Conservation (phyloP, 1,284 basidiomycete species). For the Baeospora myosura region DNA sequence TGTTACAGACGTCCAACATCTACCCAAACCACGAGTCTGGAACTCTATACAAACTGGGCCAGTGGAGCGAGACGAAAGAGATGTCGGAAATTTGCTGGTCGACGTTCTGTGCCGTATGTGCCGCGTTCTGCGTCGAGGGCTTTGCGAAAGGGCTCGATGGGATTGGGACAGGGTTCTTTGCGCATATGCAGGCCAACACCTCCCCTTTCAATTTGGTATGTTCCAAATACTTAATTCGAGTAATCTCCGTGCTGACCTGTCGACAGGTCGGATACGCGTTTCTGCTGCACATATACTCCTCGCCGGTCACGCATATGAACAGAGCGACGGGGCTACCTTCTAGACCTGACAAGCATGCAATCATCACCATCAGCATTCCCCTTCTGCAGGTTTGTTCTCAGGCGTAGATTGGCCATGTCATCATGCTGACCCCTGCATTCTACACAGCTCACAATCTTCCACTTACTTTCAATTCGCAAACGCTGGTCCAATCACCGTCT, state of each 20-base stretch:
- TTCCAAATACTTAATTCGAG: conserved; percentile 11
- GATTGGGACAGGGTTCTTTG: conserved; percentile 29
- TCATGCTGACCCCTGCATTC: too few species aligned
- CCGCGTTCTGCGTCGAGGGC: conserved; percentile 54
- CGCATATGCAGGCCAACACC: conserved; percentile 33
- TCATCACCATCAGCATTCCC: conserved; percentile 62
- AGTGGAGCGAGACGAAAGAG: conserved; percentile 41
- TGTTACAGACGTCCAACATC: conserved; percentile 46
- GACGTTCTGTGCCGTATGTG: conserved; percentile 61
- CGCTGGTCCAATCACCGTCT: conserved; percentile 55
- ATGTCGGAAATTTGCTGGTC: conserved; percentile 65
- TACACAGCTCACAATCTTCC: conserved; percentile 59
- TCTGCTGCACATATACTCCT: conserved; percentile 63
- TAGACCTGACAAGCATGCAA: conserved; percentile 60
- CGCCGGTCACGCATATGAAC: conserved; percentile 47
- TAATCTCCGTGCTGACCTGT: conserved; percentile 4
- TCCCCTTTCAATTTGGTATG: conserved; percentile 63
- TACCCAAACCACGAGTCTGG: conserved; percentile 26
- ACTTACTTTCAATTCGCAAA: conserved; percentile 54
- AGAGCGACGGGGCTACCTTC: conserved; percentile 39
- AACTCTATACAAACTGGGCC: conserved; percentile 29
- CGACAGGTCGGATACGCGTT: conserved; percentile 67
- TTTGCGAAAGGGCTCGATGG: conserved; percentile 64
- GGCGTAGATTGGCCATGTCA: too few species aligned
- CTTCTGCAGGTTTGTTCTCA: too few species aligned